Evolutionary conservation across 805 yeast species (phyloP).

Genomic region (Priceomyces melissophilus): DNA sequence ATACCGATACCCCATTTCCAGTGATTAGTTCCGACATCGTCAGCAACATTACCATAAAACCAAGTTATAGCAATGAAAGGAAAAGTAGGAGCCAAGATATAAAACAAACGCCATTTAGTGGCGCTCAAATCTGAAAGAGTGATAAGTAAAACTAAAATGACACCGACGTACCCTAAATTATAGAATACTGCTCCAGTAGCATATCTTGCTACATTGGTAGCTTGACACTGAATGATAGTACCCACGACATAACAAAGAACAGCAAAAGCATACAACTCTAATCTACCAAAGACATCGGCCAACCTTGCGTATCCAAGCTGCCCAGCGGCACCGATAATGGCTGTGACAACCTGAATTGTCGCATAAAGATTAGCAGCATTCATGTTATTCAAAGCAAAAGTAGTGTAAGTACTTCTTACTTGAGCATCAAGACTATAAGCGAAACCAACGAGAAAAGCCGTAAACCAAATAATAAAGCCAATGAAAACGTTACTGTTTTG

Average conservation of each 20-base stretch:
- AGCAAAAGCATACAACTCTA: conserved; percentile 19
- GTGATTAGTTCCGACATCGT: conserved; percentile 6
- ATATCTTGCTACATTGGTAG: conserved; percentile 22
- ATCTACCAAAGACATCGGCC: conserved; percentile 25
- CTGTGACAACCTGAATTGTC: conserved; percentile 23
- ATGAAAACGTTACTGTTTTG: conserved; percentile 3
- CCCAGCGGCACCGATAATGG: conserved; percentile 28
- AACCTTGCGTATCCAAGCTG: conserved; percentile 28
- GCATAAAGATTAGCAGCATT: conserved; percentile 20
- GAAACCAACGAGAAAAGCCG: conserved; percentile 21
- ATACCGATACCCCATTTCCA: conserved; percentile 20
- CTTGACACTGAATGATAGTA: conserved; percentile 27
- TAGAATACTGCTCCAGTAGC: conserved; percentile 29
- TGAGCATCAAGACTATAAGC: conserved; percentile 24
- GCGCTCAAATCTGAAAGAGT: conserved; percentile 17
- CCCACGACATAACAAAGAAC: conserved; percentile 25
- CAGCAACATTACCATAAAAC: conserved; percentile 18
- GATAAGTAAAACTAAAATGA: conserved; percentile 12
- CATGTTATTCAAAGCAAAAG: conserved; percentile 24
- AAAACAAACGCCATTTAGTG: conserved; percentile 16
- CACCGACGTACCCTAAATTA: conserved; percentile 15
- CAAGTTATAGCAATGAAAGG: conserved; percentile 19
- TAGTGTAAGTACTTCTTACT: conserved; percentile 17
- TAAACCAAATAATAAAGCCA: conserved; percentile 1
- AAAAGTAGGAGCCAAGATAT: conserved; percentile 12